A percentile compares a stretch with the other conserved stretches of the same genome.
Evolutionary conservation across 257 asterid genomes (phyloP).

Genomic region (Solanum raphanifolium): DNA sequence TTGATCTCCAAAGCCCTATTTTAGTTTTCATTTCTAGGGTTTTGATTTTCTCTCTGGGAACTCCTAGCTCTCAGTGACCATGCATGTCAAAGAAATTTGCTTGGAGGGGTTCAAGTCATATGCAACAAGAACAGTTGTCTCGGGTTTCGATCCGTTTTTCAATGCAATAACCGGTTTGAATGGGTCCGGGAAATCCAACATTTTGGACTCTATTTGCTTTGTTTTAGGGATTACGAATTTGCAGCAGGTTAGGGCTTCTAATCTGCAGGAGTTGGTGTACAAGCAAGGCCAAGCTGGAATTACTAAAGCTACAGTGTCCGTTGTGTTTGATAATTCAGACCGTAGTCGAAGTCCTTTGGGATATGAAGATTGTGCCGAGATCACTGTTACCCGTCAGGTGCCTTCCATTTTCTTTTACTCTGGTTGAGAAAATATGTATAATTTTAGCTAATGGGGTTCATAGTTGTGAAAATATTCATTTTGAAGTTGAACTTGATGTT

Average conservation of each 20-base stretch:
- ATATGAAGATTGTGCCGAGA: conserved; percentile 82
- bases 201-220: conserved; percentile 94
- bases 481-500: background rate
- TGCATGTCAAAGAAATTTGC: conserved; percentile 84
- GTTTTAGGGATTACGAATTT: conserved; percentile 92
- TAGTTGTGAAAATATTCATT: background rate
- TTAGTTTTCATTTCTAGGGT: background rate
- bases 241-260: conserved; percentile 99
- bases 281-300: conserved; percentile 99
- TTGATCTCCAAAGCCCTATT: background rate
- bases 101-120: conserved; percentile 95
- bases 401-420: background rate
- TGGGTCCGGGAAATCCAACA: conserved; percentile 96
- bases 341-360: conserved; percentile 83
- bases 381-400: conserved; percentile 98
- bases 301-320: conserved; percentile 89
- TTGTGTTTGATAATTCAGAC: conserved; percentile 87
- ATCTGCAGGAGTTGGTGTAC: conserved; percentile 95
- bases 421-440: background rate
- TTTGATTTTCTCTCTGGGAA: background rate
- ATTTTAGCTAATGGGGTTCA: background rate
- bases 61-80: conserved; percentile 1
- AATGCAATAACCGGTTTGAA: conserved; percentile 93
- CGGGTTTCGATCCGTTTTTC: conserved; percentile 89
- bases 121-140: conserved; percentile 86